These are phyloP conservation scores for Phytopythium litorale DNA, from an alignment of 352 stramenopile species.

Conservation along the genomic window DNA sequence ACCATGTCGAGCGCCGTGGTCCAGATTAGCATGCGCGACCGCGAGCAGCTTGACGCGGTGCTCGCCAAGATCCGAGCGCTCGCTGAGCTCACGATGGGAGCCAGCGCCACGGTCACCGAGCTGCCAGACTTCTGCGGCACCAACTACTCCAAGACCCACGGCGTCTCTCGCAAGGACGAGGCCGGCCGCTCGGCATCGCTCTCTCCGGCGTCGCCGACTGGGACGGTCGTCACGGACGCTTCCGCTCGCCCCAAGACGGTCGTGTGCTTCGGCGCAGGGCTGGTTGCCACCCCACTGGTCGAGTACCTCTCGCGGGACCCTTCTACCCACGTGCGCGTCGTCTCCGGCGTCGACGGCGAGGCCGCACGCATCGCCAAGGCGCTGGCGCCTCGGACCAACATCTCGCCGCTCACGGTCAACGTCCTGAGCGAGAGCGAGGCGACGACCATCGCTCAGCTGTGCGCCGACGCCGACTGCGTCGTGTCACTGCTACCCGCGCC, in stretches of 20 bases:
- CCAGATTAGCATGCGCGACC: slow-evolving; percentile 75
- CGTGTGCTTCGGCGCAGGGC: slow-evolving; percentile 83
- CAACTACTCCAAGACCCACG: slow-evolving; percentile 70
- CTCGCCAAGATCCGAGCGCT: slow-evolving; percentile 85
- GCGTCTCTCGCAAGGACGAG: slow-evolving; percentile 47
- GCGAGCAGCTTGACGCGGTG: slow-evolving; percentile 77
- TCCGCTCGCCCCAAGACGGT: slow-evolving; percentile 47
- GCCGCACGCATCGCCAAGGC: slow-evolving; percentile 65
- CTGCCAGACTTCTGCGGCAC: slow-evolving; percentile 74
- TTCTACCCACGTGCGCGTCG: slow-evolving; percentile 67
- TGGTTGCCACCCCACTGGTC: slow-evolving; percentile 81
- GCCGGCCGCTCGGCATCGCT: slow-evolving; percentile 18
- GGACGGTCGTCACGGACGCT: slow-evolving; percentile 40
- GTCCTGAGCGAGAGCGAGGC: slow-evolving; percentile 53
- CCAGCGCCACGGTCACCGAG: slow-evolving; percentile 83
- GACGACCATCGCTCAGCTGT: slow-evolving; percentile 48
- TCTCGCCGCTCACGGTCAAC: slow-evolving; percentile 79
- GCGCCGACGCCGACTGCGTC: slow-evolving; percentile 87
- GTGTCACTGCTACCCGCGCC: slow-evolving; percentile 92
- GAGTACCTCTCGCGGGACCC: slow-evolving; percentile 81
- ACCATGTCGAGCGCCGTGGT: slow-evolving; percentile 73
- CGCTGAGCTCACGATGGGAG: slow-evolving; percentile 76
- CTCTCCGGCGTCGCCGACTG: slow-evolving; percentile 6
- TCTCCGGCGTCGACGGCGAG: slow-evolving; percentile 73
- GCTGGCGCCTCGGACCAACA: slow-evolving; percentile 47